These are phyloP conservation scores for Thuidium tamariscinum DNA, from an alignment of 225 moss, liverwort and hornwort species.

Conservation along the genomic window DNA sequence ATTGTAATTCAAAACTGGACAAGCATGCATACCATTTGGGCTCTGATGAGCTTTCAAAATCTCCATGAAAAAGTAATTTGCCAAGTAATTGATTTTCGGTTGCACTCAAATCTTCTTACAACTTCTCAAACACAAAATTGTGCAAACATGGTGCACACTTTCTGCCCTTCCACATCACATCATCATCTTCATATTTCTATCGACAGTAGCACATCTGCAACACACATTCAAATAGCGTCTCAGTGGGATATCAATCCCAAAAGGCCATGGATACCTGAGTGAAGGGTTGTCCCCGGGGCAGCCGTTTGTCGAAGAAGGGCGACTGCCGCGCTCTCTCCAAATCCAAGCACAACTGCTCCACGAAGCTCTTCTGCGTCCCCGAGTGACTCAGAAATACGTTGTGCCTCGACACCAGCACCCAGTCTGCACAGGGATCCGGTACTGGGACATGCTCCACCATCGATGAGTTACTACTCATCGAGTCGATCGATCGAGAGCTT, in stretches of 20 bases:
- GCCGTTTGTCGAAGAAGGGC: slow-evolving; percentile 5
- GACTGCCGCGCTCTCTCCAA: neutral
- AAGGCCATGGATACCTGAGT: neutral
- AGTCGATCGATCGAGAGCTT: too few relatives aligned
- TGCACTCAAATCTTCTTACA: neutral
- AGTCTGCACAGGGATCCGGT: neutral
- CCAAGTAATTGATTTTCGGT: neutral
- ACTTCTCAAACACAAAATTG: neutral
- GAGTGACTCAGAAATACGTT: neutral
- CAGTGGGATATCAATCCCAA: neutral
- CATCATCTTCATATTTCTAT: neutral
- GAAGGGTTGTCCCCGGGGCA: neutral
- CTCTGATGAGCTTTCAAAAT: neutral
- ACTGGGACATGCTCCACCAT: neutral
- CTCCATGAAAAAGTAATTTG: neutral
- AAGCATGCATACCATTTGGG: too few relatives aligned
- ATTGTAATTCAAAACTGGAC: neutral
- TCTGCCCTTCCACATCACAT: neutral
- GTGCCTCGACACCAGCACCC: neutral
- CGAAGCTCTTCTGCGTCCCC: slow-evolving; percentile 4
- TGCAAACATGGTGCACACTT: neutral
- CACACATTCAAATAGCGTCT: neutral
- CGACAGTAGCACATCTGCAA: neutral
- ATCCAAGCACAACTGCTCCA: slow-evolving; percentile 2
- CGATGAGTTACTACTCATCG: neutral